Base-by-base conservation (phyloP, 768 basidiomycete genomes). In the Coprinellus aureogranulatus region DNA sequence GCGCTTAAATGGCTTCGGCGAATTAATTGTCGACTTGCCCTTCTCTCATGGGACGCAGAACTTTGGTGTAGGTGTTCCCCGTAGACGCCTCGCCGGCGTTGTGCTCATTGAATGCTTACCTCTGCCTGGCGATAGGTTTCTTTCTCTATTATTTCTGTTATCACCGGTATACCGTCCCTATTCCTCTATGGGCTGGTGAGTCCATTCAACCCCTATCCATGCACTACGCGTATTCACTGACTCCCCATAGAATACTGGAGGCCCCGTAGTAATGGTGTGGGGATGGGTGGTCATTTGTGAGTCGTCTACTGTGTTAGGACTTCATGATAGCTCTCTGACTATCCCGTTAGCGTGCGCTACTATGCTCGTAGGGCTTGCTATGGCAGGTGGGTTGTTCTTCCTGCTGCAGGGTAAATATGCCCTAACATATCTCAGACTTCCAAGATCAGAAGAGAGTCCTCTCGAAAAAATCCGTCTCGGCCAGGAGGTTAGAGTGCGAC, bases 261-360 rank as follows among this genome's bases (percentile, higher is more conserved):
- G 89, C 8, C 87, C 88, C 0, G 88, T 77, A 0, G 87, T 88
- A 2, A 90, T 89, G 88, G 85, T 86, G 0, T 88, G 86, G 86
- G 86, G 86, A 18, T 89, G 83, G 82, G 66, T 87, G 2, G 77
- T 87, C 31, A 86, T 85, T 37, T 70, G 84, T 87, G 61, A 58
- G 84, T n/a, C n/a, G n/a, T n/a, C n/a, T n/a, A n/a, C n/a, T n/a
- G n/a, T n/a, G n/a, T n/a, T n/a, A n/a, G n/a, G n/a, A n/a, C n/a
- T 4, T 28, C 34, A 20, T 18, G 6, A 14, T 30, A 16, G 26
- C 8, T 26, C 0, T 52, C 14, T 28, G 26, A 6, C 12, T 18
- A n/a, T 44, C 30, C 6, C 28, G 46, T 42, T 54, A 85, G 84
- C 86, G 5, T 81, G 78, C 61, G 86, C 86, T 65, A 92, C 89